Percentiles rank a stretch among this genome's conserved stretches.
phyloP scores from a whole-genome alignment of 345 rosid genomes.

The Pugionium dolabratum region DNA sequence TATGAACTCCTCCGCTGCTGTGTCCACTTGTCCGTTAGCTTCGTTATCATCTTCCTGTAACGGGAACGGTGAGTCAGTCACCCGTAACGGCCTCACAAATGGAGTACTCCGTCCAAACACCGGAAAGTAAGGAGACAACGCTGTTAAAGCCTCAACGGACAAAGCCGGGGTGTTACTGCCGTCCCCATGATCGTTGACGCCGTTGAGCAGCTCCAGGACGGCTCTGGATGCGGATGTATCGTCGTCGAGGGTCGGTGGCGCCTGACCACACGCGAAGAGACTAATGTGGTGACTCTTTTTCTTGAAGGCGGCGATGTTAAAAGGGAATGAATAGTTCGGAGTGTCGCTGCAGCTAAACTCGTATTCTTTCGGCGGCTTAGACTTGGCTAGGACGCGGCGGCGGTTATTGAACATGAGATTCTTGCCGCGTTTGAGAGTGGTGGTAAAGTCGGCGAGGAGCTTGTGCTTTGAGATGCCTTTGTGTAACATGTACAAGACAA shows the following conservation, averaged over 20 bases:
- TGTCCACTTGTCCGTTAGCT: conserved; percentile 58
- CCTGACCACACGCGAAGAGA: conserved; percentile 66
- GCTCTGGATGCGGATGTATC: conserved; percentile 49
- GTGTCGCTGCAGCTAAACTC: conserved; percentile 97
- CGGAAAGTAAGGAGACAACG: conserved; percentile 71
- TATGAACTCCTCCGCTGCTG: conserved; percentile 83
- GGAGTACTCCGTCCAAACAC: conserved; percentile 69
- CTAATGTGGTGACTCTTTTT: conserved; percentile 40
- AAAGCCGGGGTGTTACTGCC: conserved; percentile 22
- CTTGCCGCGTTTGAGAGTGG: conserved; percentile 82
- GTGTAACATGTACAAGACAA: conserved; percentile 64
- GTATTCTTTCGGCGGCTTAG: conserved; percentile 46
- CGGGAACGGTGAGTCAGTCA: conserved; percentile 96
- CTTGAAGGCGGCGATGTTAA: conserved; percentile 40
- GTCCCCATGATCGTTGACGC: conserved; percentile 17
- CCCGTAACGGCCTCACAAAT: conserved; percentile 67
- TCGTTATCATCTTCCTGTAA: conserved; percentile 52
- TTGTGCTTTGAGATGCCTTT: conserved; percentile 66
- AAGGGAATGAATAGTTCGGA: conserved; percentile 58
- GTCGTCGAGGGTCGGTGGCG: conserved; percentile 63
- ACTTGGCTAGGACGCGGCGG: conserved; percentile 34
- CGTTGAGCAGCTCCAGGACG: conserved; percentile 61
- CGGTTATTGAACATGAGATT: conserved; percentile 67
- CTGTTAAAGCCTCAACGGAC: conserved; percentile 45
- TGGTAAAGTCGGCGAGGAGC: conserved; percentile 65